Base-by-base conservation (phyloP, 106 monocot genomes). In the Dendrobium officinale region DNA sequence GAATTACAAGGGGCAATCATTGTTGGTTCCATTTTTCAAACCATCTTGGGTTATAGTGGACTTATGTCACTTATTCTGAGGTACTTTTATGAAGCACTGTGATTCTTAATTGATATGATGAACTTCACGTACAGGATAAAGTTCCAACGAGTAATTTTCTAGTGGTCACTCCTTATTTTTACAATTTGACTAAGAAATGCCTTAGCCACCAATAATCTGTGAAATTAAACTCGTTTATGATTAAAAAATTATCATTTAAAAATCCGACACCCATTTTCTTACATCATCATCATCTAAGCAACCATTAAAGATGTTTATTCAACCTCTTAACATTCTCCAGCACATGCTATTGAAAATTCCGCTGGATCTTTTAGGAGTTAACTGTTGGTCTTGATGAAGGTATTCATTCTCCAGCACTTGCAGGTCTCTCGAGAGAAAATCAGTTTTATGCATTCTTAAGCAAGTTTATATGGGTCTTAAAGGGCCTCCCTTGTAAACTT, bases 1-100 rank as follows among this genome's bases (percentile, higher is more conserved):
- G 99, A 99, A 87, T 70, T 99, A 72, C 99, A 99, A 81, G 99
- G 99, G 7, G 95, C 95, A 83, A 87, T 99, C 76, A 93, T 99
- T 80, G 72, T 93, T 85, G 93, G 92, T 82, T 95, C 99, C 67
- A 45, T 95, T 78, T 99, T 93, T 81, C 99, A 99, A 75, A 82
- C 90, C 29, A 24, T 95, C 61, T 83, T 99, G 80, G 99, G 99
- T 75, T 99, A 99, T 79, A 93, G 95, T 87, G 99, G 99, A 72
- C 83, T 95, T 77, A 95, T 99, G 91, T 95, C 99, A 79, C 91
- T 99, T 83, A 77, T 95, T 83, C 81, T 99, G 67, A 93, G 95
- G 99, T 99, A 93, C 47, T 48, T 74, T 37, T 42, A 7, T 43
- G 3, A 18, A n/a, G 76, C 49, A 27, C 49, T 76, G 13, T 76